Evolutionary conservation across 805 yeast genomes (phyloP), one percentile per base, ranked within the genome.

Genomic region (Alloascoidea africana): DNA sequence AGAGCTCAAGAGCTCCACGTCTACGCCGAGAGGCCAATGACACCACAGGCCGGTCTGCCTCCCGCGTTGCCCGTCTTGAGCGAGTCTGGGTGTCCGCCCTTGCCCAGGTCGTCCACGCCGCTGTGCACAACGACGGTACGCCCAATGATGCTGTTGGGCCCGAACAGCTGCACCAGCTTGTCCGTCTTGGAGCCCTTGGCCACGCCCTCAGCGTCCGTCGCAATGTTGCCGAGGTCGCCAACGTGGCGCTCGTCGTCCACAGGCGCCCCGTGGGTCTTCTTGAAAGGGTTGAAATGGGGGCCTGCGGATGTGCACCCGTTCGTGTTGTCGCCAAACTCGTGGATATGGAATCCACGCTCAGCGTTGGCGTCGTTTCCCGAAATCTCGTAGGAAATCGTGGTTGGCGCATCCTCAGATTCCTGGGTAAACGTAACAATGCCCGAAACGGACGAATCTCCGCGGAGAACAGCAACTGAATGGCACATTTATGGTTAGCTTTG

Each of bases 281-380:
- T 69, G 58, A 79, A 80, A 49, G 96, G 96, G 73, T 87, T 79
- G 74, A 85, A 86, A 67, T 87, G 96, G 42, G 96, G 95, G 56
- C 96, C 96, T 39, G 96, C 96, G 48, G 95, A 83, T 41, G 87
- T 81, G 68, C 98, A 91, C 48, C 98, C 98, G 60, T 91, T 91
- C 65, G 98, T 85, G 76, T 84, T 85, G 70, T 91, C 98, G 67
- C 98, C 98, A 55, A 91, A 91, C 58, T 84, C 80, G 65, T 91
- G 98, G 57, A 91, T 67, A 72, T 91, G 98, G 95, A 91, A 89
- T 38, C 98, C 98, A 64, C 94, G 78, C 57, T 70, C 65, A 37
- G 95, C 89, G 54, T 83, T 79, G 43, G 96, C 67, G 47, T 74
- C 77, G 63, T 86, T 84, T 59, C 98, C 98, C 41, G 73, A 54